Conservation (phyloP, 106 monocot genomes). For the Dendrobium officinale region DNA sequence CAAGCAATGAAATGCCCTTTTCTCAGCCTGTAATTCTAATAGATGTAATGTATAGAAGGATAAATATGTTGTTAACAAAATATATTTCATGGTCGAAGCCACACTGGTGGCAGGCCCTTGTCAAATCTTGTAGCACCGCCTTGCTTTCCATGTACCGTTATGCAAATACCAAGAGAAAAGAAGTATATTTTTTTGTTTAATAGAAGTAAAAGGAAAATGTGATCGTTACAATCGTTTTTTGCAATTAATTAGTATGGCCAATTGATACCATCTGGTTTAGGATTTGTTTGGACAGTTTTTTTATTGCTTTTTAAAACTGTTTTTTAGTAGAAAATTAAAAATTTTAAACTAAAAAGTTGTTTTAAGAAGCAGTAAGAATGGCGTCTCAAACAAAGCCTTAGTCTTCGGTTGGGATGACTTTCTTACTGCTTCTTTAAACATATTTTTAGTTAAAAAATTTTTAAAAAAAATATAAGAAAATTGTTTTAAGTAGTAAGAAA, state of each 20-base stretch:
- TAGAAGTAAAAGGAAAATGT: background rate
- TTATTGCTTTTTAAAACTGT: too few relatives aligned
- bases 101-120: conserved; percentile 55
- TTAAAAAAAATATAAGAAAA: too few relatives aligned
- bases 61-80: conserved; percentile 3
- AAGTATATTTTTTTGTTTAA: background rate
- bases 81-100: conserved; percentile 50
- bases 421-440: too few relatives aligned
- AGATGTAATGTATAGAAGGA: conserved; percentile 13
- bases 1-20: conserved; percentile 6
- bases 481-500: too few relatives aligned
- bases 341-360: too few relatives aligned
- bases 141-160: background rate
- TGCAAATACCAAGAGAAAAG: conserved; percentile 1
- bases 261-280: background rate
- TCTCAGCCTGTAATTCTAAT: conserved; percentile 5
- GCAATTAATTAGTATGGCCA: too few relatives aligned
- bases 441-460: too few relatives aligned
- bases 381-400: too few relatives aligned
- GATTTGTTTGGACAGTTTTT: too few relatives aligned
- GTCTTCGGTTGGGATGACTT: too few relatives aligned
- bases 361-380: too few relatives aligned
- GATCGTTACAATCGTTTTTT: background rate
- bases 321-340: too few relatives aligned
- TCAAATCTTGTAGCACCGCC: background rate